Evolutionary conservation across 1,284 basidiomycete species (phyloP).

Genomic region (Cryptococcus sp.): DNA sequence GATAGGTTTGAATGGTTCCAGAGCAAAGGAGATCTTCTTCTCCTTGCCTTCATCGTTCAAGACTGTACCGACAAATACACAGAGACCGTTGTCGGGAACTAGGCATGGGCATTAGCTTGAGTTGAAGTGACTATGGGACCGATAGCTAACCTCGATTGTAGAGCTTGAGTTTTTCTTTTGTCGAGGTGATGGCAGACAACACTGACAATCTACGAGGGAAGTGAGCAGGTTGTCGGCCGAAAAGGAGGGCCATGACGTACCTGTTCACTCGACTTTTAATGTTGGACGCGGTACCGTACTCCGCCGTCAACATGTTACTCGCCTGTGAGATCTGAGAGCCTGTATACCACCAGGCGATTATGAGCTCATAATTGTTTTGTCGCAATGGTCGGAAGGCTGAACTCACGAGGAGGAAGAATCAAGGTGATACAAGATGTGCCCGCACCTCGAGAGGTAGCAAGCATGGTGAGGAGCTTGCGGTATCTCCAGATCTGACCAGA

Average conservation of each 20-base stretch:
- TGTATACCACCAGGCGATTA: conserved; percentile 16
- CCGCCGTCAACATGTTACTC: conserved; percentile 94
- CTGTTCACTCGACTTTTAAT: conserved; percentile 99
- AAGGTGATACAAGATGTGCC: conserved; percentile 99
- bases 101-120: neutral
- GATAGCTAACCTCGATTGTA: conserved; percentile 70
- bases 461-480: conserved; percentile 96
- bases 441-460: conserved; percentile 89
- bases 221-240: neutral
- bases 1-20: conserved; percentile 97
- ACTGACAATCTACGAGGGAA: conserved; percentile 68
- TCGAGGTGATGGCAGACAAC: conserved; percentile 95
- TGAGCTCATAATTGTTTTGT: neutral
- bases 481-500: conserved; percentile 73
- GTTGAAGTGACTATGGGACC: neutral
- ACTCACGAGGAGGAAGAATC: conserved; percentile 86
- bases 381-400: neutral
- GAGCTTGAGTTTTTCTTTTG: conserved; percentile 96
- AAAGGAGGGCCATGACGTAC: conserved; percentile 20
- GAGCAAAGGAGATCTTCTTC: conserved; percentile 97
- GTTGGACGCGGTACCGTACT: conserved; percentile 97
- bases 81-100: conserved; percentile 94
- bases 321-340: conserved; percentile 93
- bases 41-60: conserved; percentile 98
- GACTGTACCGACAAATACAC: conserved; percentile 96